phyloP scores from a whole-genome alignment of 2,329 filamentous ascomycete species.

The Eutypa lata region DNA sequence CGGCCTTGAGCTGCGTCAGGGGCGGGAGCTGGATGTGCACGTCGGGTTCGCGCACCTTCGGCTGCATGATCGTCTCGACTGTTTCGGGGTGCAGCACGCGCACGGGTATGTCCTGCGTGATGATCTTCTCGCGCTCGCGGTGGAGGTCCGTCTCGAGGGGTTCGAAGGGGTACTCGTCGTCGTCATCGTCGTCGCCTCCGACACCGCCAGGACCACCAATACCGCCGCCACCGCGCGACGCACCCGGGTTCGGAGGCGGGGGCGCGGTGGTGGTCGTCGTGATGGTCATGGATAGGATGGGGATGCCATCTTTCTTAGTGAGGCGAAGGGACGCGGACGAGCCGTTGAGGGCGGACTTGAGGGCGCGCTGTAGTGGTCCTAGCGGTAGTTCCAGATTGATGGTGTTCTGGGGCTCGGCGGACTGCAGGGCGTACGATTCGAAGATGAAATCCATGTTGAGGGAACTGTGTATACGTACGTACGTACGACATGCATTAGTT shows the following conservation, averaged over 20 bases:
- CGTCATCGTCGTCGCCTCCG: conserved; percentile 34
- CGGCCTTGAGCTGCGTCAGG: conserved; percentile 83
- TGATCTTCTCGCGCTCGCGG: conserved; percentile 80
- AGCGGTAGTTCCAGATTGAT: conserved; percentile 96
- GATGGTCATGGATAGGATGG: conserved; percentile 86
- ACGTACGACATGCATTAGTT: conserved; percentile 23
- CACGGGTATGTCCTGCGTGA: conserved; percentile 95
- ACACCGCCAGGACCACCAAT: conserved; percentile 30
- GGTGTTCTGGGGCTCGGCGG: conserved; percentile 75
- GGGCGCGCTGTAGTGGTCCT: conserved; percentile 81
- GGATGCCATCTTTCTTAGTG: conserved; percentile 87
- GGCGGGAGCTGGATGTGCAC: conserved; percentile 90
- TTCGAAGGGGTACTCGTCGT: conserved; percentile 46
- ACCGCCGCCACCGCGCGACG: conserved; percentile 31
- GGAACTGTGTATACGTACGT: conserved; percentile 36
- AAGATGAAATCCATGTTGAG: conserved; percentile 80
- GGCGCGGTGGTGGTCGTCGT: conserved; percentile 64
- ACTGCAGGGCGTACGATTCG: conserved; percentile 79
- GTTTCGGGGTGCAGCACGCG: conserved; percentile 79
- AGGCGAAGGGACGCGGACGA: conserved; percentile 81
- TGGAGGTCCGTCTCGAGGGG: conserved; percentile 55
- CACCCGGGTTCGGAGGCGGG: conserved; percentile 13
- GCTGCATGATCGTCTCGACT: conserved; percentile 93
- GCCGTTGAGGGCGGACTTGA: conserved; percentile 81
- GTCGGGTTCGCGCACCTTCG: conserved; percentile 83